phyloP scores from a whole-genome alignment of 352 stramenopile genomes.

The Pythium insidiosum region DNA sequence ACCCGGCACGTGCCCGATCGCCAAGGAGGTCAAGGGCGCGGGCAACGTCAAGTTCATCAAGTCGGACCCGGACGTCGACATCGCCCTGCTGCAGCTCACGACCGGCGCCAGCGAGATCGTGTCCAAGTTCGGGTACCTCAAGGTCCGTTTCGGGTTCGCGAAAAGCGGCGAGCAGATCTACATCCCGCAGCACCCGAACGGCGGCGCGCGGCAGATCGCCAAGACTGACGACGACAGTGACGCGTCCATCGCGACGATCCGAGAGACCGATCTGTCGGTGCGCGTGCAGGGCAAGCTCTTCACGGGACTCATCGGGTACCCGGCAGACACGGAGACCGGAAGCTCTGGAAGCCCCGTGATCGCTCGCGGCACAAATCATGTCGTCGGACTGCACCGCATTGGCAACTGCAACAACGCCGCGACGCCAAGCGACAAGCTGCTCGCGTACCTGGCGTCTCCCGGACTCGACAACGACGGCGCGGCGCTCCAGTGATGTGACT shows the following conservation, averaged over 20 bases:
- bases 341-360: conserved; percentile 28
- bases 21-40: conserved; percentile 26
- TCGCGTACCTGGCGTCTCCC: conserved; percentile 13
- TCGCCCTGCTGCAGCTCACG: conserved; percentile 43
- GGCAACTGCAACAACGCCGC: conserved; percentile 33
- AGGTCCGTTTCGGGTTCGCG: conserved; percentile 39
- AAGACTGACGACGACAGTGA: conserved; percentile 36
- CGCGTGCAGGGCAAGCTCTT: conserved; percentile 19
- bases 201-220: conserved; percentile 53
- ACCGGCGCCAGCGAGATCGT: conserved; percentile 23
- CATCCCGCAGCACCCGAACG: conserved; percentile 60
- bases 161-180: conserved; percentile 50
- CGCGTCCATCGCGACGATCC: conserved; percentile 22
- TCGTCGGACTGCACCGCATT: conserved; percentile 29
- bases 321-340: conserved; percentile 25
- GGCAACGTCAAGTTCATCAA: conserved; percentile 45
- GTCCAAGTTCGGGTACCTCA: conserved; percentile 50
- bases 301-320: conserved; percentile 20
- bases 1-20: conserved; percentile 20
- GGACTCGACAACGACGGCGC: conserved; percentile 15
- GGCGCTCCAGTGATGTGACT: too few relatives aligned
- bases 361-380: conserved; percentile 10
- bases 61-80: conserved; percentile 42
- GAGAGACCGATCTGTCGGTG: conserved; percentile 22
- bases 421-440: conserved; percentile 16